These are phyloP conservation scores for Phytophthora sp. DNA, from an alignment of 352 stramenopile species.

Conservation along the genomic window DNA sequence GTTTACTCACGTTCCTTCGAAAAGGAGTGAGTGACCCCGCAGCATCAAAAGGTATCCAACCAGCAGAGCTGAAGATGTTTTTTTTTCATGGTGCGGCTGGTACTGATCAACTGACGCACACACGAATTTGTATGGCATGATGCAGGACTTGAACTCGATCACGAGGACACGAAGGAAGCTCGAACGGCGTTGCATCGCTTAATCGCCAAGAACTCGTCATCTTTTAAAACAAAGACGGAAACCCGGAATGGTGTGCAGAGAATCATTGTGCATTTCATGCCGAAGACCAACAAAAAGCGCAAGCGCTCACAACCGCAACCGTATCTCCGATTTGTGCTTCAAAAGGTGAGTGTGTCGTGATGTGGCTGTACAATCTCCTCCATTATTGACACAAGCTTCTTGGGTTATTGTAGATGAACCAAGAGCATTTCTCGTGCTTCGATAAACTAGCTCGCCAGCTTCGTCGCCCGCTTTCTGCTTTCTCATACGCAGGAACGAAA, in stretches of 20 bases:
- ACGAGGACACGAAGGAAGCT: slow-evolving; percentile 70
- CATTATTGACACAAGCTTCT: not conserved
- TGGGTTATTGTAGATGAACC: slow-evolving; percentile 50
- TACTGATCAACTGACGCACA: not conserved
- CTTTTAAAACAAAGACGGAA: slow-evolving; percentile 74
- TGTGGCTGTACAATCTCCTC: not conserved
- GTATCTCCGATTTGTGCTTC: slow-evolving; percentile 73
- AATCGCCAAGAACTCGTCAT: slow-evolving; percentile 59
- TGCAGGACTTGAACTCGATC: slow-evolving; percentile 53
- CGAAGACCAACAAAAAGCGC: slow-evolving; percentile 69
- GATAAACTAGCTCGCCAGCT: slow-evolving; percentile 57
- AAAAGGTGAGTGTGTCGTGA: slow-evolving; percentile 51
- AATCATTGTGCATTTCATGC: slow-evolving; percentile 67
- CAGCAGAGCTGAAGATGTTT: not conserved
- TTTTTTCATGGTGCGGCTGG: not conserved
- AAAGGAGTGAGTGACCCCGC: slow-evolving; percentile 46
- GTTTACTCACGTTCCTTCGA: slow-evolving; percentile 62
- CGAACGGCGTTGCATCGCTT: slow-evolving; percentile 67
- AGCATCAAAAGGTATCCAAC: slow-evolving; percentile 42
- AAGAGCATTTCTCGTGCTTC: slow-evolving; percentile 77
- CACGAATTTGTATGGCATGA: not conserved
- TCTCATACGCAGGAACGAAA: slow-evolving; percentile 76
- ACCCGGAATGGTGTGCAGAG: slow-evolving; percentile 45
- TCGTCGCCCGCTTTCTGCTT: slow-evolving; percentile 54
- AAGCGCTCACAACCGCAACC: slow-evolving; percentile 61